These are phyloP conservation scores for Staphylotrichum longicolle DNA, from an alignment of 495 filamentous ascomycete species.

Conservation along the genomic window DNA sequence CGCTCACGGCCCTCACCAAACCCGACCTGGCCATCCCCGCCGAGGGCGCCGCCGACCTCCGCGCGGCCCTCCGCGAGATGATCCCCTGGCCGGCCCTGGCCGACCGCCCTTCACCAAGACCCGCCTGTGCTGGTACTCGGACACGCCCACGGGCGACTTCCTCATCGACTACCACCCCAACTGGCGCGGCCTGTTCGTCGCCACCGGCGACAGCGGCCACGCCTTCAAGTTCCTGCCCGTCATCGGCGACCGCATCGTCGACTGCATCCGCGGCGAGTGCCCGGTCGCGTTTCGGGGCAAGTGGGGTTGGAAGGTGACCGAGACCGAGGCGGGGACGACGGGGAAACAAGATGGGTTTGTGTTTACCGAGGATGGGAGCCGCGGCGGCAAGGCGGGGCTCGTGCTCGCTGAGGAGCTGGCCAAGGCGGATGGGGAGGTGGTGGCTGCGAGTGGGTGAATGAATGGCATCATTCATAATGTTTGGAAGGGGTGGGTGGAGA, in stretches of 20 bases:
- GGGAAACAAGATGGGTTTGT: slow-evolving; percentile 26
- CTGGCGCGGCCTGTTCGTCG: slow-evolving; percentile 67
- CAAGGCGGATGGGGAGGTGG: too few relatives aligned
- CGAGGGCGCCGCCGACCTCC: slow-evolving; percentile 62
- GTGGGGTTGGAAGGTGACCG: slow-evolving; percentile 63
- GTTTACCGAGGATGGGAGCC: slow-evolving; percentile 63
- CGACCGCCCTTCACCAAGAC: slow-evolving; percentile 62
- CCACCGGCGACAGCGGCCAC: slow-evolving; percentile 84
- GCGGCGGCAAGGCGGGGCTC: slow-evolving; percentile 57
- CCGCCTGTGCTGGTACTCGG: slow-evolving; percentile 87
- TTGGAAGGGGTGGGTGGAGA: not conserved
- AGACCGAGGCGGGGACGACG: not conserved
- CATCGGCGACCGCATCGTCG: slow-evolving; percentile 72
- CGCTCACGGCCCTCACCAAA: slow-evolving; percentile 46
- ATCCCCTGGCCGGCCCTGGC: slow-evolving; percentile 56
- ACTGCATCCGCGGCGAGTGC: slow-evolving; percentile 58
- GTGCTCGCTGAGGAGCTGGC: slow-evolving; percentile 52
- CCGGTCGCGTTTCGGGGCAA: slow-evolving; percentile 57
- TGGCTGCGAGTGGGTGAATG: slow-evolving; percentile 24
- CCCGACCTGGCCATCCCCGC: slow-evolving; percentile 47
- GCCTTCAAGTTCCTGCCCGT: slow-evolving; percentile 88
- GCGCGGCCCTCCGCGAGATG: slow-evolving; percentile 58
- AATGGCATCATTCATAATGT: too few relatives aligned
- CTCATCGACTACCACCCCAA: slow-evolving; percentile 73
- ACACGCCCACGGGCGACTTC: slow-evolving; percentile 79